phyloP scores from a whole-genome alignment of 345 rosid species.

The Leavenworthia alabamica region DNA sequence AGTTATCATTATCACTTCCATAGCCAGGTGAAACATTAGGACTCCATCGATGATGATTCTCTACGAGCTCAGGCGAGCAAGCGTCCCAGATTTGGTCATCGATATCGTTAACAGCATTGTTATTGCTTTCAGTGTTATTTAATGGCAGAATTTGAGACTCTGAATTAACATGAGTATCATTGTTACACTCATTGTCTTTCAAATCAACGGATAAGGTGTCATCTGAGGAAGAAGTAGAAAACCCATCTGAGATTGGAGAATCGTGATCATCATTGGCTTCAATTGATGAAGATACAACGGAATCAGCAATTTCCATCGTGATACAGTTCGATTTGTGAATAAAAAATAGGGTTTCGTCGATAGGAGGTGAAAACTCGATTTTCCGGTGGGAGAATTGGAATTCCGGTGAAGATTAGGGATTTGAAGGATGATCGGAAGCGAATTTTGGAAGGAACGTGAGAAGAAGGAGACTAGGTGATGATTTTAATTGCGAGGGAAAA shows the following conservation, averaged over 20 bases:
- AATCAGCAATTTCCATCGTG: background rate
- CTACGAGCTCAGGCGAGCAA: background rate
- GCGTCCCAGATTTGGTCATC: background rate
- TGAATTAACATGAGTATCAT: background rate
- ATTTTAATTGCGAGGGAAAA: slow-evolving; percentile 28
- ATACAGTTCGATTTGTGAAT: background rate
- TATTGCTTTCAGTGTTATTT: background rate
- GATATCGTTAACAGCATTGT: background rate
- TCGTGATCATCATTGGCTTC: too few relatives aligned
- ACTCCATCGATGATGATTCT: background rate
- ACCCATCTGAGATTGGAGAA: background rate
- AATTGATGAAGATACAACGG: slow-evolving; percentile 1
- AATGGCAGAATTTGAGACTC: background rate
- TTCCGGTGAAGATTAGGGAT: background rate
- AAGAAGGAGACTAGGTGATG: background rate
- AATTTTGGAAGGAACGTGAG: background rate
- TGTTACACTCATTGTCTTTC: background rate
- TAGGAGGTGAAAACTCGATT: background rate
- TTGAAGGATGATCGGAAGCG: background rate
- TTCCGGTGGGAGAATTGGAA: background rate
- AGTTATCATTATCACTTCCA: slow-evolving; percentile 4
- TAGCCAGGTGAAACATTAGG: background rate
- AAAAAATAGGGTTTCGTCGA: slow-evolving; percentile 14
- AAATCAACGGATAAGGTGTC: background rate
- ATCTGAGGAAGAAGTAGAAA: background rate